Evolutionary conservation across 495 filamentous ascomycete genomes (phyloP).

Genomic region (Achaetomiella virescens): DNA sequence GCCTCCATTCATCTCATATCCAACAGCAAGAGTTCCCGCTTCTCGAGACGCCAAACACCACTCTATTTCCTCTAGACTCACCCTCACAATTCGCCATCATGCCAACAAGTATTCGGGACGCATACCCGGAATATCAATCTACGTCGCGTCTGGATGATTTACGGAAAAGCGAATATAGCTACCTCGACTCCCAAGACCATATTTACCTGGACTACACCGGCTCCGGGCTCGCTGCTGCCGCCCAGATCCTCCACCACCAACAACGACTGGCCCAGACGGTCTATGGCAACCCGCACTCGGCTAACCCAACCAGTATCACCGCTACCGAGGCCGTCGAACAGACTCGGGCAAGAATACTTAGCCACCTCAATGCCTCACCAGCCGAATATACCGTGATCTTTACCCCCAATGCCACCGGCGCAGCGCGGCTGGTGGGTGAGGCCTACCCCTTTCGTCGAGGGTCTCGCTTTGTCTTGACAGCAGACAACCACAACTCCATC

Average conservation of each 20-base stretch:
- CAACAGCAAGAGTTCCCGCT: no score
- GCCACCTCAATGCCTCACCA: constrained; percentile 51
- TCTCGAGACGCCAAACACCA: no score
- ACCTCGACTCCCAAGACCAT: constrained; percentile 30
- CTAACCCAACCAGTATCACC: constrained; percentile 43
- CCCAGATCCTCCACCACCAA: constrained; percentile 23
- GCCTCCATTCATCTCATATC: no score
- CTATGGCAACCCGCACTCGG: constrained; percentile 56
- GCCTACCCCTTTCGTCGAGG: constrained; percentile 28
- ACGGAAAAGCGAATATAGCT: constrained; percentile 24
- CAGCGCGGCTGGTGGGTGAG: constrained; percentile 51
- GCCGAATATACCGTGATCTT: constrained; percentile 58
- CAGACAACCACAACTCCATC: constrained; percentile 35
- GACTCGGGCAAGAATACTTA: constrained; percentile 41
- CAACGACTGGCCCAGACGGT: constrained; percentile 31
- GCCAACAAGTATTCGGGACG: background rate
- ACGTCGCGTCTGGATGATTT: constrained; percentile 25
- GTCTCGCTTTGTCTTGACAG: constrained; percentile 20
- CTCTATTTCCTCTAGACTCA: no score
- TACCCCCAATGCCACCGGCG: constrained; percentile 54
- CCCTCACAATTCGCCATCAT: background rate
- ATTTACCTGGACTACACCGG: constrained; percentile 36
- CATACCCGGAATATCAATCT: constrained; percentile 24
- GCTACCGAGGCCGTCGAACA: constrained; percentile 42
- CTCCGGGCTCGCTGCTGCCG: constrained; percentile 22